Evolutionary conservation across 2,329 filamentous ascomycete genomes (phyloP).

Genomic region (Didymella arachidicola): DNA sequence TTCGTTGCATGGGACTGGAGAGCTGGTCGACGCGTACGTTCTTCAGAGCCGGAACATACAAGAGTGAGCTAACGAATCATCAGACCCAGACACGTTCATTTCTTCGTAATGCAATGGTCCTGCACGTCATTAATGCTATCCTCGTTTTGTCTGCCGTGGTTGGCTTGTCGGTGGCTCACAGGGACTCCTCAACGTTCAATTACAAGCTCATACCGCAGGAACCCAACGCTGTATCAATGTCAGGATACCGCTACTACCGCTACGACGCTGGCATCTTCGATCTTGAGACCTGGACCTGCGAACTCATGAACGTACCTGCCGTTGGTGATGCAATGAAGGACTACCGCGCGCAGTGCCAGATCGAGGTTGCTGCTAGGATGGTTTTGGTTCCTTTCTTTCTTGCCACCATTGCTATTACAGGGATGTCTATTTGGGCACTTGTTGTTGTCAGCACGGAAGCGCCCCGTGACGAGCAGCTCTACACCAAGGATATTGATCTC

Average conservation of each 20-base stretch:
- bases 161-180: conserved; percentile 42
- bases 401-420: conserved; percentile 29
- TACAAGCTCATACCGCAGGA: conserved; percentile 32
- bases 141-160: conserved; percentile 44
- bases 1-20: conserved; percentile 18
- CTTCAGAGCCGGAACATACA: neutral
- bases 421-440: conserved; percentile 34
- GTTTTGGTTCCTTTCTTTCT: conserved; percentile 45
- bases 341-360: conserved; percentile 39
- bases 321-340: conserved; percentile 39
- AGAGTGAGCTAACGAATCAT: neutral
- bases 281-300: conserved; percentile 48
- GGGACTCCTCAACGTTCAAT: conserved; percentile 39
- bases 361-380: conserved; percentile 40
- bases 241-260: conserved; percentile 28
- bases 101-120: conserved; percentile 45
- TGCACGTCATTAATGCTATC: conserved; percentile 42
- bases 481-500: conserved; percentile 38
- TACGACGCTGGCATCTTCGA: conserved; percentile 48
- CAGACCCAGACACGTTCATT: conserved; percentile 44
- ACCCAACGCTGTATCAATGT: conserved; percentile 11
- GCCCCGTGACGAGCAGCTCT: conserved; percentile 33
- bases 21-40: conserved; percentile 11
- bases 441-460: conserved; percentile 31
- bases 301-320: conserved; percentile 33